Evolutionary conservation across 2,329 filamentous ascomycete genomes (phyloP).

Genomic region (Apiospora malaysiana): DNA sequence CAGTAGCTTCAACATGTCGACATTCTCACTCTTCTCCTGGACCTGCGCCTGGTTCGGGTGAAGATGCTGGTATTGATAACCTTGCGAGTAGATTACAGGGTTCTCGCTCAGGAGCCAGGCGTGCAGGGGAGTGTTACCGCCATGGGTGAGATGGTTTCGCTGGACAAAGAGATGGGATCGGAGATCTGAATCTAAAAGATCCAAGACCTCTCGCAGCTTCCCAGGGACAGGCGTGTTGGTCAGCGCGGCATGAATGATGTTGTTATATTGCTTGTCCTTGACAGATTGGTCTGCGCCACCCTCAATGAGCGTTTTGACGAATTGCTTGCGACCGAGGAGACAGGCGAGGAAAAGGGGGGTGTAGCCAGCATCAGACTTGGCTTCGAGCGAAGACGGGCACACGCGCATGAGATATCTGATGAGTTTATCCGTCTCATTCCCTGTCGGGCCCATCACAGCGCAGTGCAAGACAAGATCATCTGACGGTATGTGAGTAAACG

Average conservation of each 20-base stretch:
- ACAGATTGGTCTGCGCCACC: constrained; percentile 73
- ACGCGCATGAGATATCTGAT: constrained; percentile 70
- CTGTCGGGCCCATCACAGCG: constrained; percentile 57
- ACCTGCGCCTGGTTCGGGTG: constrained; percentile 26
- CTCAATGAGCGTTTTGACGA: constrained; percentile 66
- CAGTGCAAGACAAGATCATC: constrained; percentile 71
- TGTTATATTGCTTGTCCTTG: constrained; percentile 66
- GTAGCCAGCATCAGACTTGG: constrained; percentile 60
- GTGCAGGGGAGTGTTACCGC: constrained; percentile 69
- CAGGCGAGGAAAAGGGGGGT: constrained; percentile 76
- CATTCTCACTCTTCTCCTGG: constrained; percentile 37
- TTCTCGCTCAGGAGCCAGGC: constrained; percentile 53
- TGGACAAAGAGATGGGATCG: constrained; percentile 64
- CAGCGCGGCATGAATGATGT: constrained; percentile 69
- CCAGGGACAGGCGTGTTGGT: constrained; percentile 39
- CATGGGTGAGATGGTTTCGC: constrained; percentile 56
- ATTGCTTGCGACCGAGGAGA: constrained; percentile 56
- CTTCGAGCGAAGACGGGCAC: constrained; percentile 66
- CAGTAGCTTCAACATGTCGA: constrained; percentile 54
- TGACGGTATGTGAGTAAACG: constrained; percentile 33
- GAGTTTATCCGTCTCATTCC: constrained; percentile 54
- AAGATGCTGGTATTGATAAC: constrained; percentile 25
- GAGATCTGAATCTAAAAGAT: constrained; percentile 63
- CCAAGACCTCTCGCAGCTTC: constrained; percentile 55
- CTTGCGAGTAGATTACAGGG: neutral